phyloP scores from a whole-genome alignment of 2,329 filamentous ascomycete species.

The Aulographum hederae region DNA sequence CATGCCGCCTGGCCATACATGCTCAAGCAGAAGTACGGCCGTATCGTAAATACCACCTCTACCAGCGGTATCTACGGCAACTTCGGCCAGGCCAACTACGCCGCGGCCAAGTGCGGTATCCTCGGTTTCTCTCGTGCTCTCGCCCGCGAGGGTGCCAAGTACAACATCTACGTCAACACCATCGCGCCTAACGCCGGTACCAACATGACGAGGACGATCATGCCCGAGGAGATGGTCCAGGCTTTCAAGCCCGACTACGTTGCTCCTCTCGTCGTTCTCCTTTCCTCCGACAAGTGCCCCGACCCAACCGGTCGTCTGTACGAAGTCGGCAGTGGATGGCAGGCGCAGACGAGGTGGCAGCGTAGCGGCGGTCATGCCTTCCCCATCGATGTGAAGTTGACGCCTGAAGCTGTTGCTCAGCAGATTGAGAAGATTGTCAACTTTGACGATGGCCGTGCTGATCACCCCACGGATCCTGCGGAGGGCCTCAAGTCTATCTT shows the following conservation, averaged over 20 bases:
- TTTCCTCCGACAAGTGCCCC: constrained; percentile 75
- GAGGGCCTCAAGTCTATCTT: constrained; percentile 64
- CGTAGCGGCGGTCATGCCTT: constrained; percentile 77
- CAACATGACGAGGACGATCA: constrained; percentile 79
- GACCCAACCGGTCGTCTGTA: constrained; percentile 71
- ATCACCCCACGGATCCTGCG: constrained; percentile 64
- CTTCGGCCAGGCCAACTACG: constrained; percentile 89
- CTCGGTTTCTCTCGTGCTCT: constrained; percentile 88
- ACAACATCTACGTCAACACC: constrained; percentile 97
- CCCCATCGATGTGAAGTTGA: constrained; percentile 67
- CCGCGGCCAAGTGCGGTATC: constrained; percentile 54
- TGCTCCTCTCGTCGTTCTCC: constrained; percentile 74
- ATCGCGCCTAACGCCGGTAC: constrained; percentile 96
- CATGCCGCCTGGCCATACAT: constrained; percentile 90
- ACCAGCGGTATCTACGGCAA: constrained; percentile 91
- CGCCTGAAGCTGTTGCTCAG: constrained; percentile 65
- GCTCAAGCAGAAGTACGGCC: constrained; percentile 89
- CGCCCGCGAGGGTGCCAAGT: constrained; percentile 82
- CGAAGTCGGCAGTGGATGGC: constrained; percentile 91
- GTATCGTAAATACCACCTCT: constrained; percentile 80
- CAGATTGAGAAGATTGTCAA: constrained; percentile 63
- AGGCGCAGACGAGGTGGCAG: constrained; percentile 86
- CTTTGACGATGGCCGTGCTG: constrained; percentile 75
- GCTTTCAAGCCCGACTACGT: constrained; percentile 99
- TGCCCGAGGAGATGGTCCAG: constrained; percentile 95